These are phyloP conservation scores for Selenicereus undatus DNA, from an alignment of 148 eudicot genomes.

Conservation along the genomic window DNA sequence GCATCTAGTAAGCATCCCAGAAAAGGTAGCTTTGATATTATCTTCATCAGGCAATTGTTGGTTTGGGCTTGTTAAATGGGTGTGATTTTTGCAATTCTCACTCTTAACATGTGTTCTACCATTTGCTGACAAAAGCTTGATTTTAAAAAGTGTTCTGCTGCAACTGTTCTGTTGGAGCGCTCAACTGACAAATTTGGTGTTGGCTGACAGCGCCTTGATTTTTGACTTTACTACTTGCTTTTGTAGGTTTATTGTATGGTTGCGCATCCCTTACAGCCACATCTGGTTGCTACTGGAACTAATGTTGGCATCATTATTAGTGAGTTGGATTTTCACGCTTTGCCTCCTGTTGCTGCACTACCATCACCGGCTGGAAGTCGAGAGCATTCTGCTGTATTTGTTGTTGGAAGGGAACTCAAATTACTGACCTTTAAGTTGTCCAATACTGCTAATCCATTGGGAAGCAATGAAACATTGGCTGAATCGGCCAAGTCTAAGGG, in stretches of 20 bases:
- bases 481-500: conserved; percentile 68
- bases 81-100: too few species aligned
- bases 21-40: neutral
- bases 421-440: conserved; percentile 80
- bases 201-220: neutral
- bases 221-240: conserved; percentile 11
- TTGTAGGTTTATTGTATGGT: conserved; percentile 96
- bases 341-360: conserved; percentile 84
- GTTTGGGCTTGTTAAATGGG: neutral
- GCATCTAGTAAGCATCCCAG: neutral
- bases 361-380: conserved; percentile 82
- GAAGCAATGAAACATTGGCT: conserved; percentile 69
- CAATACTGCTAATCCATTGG: conserved; percentile 74
- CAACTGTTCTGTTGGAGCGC: neutral
- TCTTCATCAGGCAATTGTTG: neutral
- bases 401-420: conserved; percentile 83
- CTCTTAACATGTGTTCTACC: neutral
- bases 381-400: conserved; percentile 86
- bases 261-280: conserved; percentile 95
- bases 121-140: too few species aligned
- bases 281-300: conserved; percentile 97
- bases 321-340: conserved; percentile 92
- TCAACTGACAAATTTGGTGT: neutral
- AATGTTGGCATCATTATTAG: conserved; percentile 82
- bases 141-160: neutral